Conservation (phyloP, 257 asterid species). For the Solanum pennellii region DNA sequence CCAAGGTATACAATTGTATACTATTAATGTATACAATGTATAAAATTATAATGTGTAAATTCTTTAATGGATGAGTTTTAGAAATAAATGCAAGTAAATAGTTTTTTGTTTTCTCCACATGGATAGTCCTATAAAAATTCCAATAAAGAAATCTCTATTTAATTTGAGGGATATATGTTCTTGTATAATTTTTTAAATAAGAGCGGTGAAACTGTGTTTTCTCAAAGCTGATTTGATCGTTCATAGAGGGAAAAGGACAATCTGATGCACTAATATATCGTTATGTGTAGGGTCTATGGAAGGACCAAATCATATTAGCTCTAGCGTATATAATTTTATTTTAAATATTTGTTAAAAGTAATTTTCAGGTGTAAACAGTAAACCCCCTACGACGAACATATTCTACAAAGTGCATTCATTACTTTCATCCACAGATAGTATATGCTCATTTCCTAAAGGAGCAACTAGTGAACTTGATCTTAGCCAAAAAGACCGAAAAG, state of each 20-base stretch:
- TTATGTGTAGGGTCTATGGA: not conserved
- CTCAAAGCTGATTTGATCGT: not conserved
- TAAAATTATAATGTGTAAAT: not conserved
- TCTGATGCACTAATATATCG: not conserved
- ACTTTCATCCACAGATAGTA: not conserved
- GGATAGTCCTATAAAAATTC: not conserved
- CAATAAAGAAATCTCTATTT: not conserved
- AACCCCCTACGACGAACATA: not conserved
- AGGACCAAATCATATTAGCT: not conserved
- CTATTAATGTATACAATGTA: not conserved
- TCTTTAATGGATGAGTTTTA: not conserved
- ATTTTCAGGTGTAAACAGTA: too few relatives aligned
- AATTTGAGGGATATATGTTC: not conserved
- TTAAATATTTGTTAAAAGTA: not conserved
- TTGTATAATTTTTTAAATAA: too few relatives aligned
- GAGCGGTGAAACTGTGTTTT: not conserved
- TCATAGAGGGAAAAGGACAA: too few relatives aligned
- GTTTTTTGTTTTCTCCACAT: not conserved
- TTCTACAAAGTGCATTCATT: not conserved
- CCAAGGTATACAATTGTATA: not conserved
- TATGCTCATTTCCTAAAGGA: not conserved
- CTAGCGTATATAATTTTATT: not conserved
- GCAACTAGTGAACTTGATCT: conserved; percentile 16
- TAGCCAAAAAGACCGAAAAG: conserved; percentile 41
- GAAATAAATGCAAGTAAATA: not conserved